These are phyloP conservation scores for Paramecium caudatum DNA, from an alignment of 73 alveolate species.

Conservation along the genomic window DNA sequence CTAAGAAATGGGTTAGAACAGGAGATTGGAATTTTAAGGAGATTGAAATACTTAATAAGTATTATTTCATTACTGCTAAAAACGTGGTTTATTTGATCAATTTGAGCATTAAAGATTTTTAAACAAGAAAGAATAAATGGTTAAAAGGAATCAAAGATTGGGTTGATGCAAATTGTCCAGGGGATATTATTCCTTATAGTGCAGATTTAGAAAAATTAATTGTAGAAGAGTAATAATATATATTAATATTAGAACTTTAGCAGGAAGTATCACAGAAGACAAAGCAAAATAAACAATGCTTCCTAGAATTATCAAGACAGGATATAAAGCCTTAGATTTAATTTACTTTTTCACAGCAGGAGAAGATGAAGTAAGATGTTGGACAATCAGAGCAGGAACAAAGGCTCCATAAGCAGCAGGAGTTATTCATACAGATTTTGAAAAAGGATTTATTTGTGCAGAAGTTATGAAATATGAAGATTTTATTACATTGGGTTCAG, in stretches of 20 bases:
- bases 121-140: slow-evolving; percentile 94
- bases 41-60: slow-evolving; percentile 92
- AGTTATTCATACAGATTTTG: slow-evolving; percentile 99
- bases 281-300: slow-evolving; percentile 89
- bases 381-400: slow-evolving; percentile 97
- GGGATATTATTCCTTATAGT: slow-evolving; percentile 96
- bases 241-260: background rate
- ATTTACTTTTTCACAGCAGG: slow-evolving; percentile 99
- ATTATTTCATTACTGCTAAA: slow-evolving; percentile 96
- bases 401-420: slow-evolving; percentile 99
- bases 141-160: slow-evolving; percentile 93
- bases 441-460: slow-evolving; percentile 99
- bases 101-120: slow-evolving; percentile 91
- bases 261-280: slow-evolving; percentile 78
- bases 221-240: slow-evolving; percentile 75
- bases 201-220: slow-evolving; percentile 93
- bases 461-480: slow-evolving; percentile 99
- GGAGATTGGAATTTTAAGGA: slow-evolving; percentile 95
- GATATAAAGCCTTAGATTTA: slow-evolving; percentile 94
- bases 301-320: slow-evolving; percentile 94
- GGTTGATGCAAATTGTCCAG: slow-evolving; percentile 95
- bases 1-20: slow-evolving; percentile 82
- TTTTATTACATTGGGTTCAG: slow-evolving; percentile 91
- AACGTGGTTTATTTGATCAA: slow-evolving; percentile 97
- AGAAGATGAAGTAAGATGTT: slow-evolving; percentile 99